These are phyloP conservation scores for Monosporozyma servazzii DNA, from an alignment of 805 yeast genomes.

Conservation along the genomic window DNA sequence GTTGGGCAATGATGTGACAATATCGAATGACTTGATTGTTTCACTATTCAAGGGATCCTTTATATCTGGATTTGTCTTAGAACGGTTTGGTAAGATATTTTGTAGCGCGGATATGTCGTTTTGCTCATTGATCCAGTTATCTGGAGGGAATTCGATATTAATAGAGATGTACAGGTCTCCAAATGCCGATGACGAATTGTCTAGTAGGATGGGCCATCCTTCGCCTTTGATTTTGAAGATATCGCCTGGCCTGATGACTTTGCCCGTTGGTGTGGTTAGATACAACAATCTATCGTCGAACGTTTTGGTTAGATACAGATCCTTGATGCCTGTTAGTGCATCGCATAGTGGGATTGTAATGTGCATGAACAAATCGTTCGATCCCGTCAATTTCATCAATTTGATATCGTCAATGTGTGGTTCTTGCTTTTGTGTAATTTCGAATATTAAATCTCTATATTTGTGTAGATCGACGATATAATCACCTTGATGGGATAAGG, in stretches of 20 bases:
- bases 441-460: constrained; percentile 72
- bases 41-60: constrained; percentile 26
- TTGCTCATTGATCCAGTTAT: constrained; percentile 74
- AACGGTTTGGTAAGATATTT: constrained; percentile 42
- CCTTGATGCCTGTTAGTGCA: constrained; percentile 72
- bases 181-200: constrained; percentile 24
- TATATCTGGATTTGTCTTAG: not conserved
- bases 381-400: constrained; percentile 38
- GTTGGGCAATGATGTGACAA: constrained; percentile 12
- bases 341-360: constrained; percentile 62
- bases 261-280: constrained; percentile 62
- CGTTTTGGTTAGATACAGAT: constrained; percentile 54
- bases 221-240: constrained; percentile 54
- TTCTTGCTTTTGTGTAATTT: constrained; percentile 40
- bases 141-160: constrained; percentile 74
- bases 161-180: constrained; percentile 69
- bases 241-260: constrained; percentile 73
- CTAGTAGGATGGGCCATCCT: constrained; percentile 63
- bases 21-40: constrained; percentile 20
- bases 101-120: constrained; percentile 49
- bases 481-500: constrained; percentile 64
- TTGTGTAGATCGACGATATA: constrained; percentile 52
- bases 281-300: constrained; percentile 71
- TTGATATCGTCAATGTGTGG: constrained; percentile 28
- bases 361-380: constrained; percentile 53